These are phyloP conservation scores for Ceratocystis smalleyi DNA, from an alignment of 2,329 filamentous ascomycete genomes.

Conservation along the genomic window DNA sequence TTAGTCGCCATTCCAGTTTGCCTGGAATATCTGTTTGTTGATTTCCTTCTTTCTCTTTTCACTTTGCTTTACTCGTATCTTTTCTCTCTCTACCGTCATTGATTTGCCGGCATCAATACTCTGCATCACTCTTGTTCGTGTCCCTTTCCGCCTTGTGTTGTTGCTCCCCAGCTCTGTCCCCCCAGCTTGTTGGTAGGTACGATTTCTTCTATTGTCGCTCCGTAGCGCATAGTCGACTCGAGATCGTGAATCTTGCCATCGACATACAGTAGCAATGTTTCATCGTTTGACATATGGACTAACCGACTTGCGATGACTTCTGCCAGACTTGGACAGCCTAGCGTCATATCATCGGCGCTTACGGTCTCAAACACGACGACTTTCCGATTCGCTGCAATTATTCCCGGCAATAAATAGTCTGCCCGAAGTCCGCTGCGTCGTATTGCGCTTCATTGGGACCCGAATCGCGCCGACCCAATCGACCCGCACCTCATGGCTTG, in stretches of 20 bases:
- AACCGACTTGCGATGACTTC: neutral
- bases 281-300: neutral
- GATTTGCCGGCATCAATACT: constrained; percentile 4
- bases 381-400: neutral
- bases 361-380: neutral
- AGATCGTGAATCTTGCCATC: neutral
- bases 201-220: neutral
- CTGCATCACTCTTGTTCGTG: constrained; percentile 8
- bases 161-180: neutral
- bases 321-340: neutral
- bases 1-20: constrained; percentile 5
- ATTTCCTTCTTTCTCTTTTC: neutral
- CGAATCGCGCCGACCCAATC: neutral
- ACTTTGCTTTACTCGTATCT: neutral
- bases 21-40: neutral
- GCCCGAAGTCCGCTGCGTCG: neutral
- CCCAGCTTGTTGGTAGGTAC: neutral
- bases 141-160: neutral
- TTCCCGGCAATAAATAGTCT: neutral
- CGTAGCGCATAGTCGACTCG: neutral
- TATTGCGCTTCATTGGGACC: neutral
- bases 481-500: constrained; percentile 13
- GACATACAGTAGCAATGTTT: neutral
- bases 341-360: neutral
- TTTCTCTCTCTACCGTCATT: neutral